Evolutionary conservation across 2,329 filamentous ascomycete species (phyloP).

Genomic region (Tolypocladium sp.): DNA sequence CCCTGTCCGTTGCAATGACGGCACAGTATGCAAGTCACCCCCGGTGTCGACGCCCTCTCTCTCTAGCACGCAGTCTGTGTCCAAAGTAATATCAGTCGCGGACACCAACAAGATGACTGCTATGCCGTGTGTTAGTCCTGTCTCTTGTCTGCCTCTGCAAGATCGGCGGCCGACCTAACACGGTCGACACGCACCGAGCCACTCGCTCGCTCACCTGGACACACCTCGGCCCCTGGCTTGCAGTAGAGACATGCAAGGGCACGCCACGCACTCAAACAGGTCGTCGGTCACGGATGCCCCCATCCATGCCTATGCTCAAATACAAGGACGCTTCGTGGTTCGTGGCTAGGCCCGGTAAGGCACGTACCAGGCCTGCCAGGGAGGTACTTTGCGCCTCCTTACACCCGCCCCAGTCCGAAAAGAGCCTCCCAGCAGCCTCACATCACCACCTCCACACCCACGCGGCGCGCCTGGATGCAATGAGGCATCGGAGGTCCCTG

Average conservation of each 20-base stretch:
- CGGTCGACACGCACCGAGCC: not conserved
- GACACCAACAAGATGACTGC: not conserved
- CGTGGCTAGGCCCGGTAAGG: not conserved
- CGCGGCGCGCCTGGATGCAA: not conserved
- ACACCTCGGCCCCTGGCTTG: conserved; percentile 2
- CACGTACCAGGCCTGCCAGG: not conserved
- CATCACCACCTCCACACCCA: not conserved
- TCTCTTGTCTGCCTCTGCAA: not conserved
- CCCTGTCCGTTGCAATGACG: not conserved
- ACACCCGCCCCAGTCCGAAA: not conserved
- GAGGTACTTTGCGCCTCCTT: not conserved
- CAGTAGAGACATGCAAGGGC: conserved; percentile 10
- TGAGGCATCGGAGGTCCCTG: not conserved
- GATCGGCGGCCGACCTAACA: not conserved
- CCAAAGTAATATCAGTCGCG: not conserved
- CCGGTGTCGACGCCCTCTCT: not conserved
- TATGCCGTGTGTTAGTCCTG: not conserved
- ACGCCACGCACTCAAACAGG: conserved; percentile 1
- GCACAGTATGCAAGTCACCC: not conserved
- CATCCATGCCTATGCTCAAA: not conserved
- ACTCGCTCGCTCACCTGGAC: not conserved
- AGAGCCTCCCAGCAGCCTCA: not conserved
- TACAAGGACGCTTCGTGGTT: not conserved
- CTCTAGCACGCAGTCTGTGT: not conserved
- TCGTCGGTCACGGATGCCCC: not conserved